Conservation (phyloP, 495 filamentous ascomycete genomes). For the Neurospora pannonica region DNA sequence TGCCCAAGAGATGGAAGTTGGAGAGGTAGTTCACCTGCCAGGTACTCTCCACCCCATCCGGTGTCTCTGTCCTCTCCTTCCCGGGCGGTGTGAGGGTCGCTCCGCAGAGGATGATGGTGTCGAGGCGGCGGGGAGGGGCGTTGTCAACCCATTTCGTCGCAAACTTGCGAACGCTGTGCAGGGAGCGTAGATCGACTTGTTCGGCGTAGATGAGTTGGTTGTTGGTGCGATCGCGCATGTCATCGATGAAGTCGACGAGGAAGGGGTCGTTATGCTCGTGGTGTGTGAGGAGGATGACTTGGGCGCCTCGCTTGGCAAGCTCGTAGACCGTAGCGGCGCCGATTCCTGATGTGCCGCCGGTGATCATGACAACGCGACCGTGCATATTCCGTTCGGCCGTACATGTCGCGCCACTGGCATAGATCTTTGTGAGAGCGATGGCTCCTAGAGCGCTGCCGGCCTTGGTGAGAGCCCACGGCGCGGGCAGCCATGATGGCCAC, state of each 20-base stretch:
- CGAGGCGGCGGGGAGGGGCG: conserved; percentile 77
- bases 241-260: conserved; percentile 83
- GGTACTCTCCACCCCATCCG: conserved; percentile 74
- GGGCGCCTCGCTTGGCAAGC: conserved; percentile 76
- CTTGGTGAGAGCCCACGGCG: conserved; percentile 50
- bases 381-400: conserved; percentile 79
- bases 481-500: conserved; percentile 53
- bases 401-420: conserved; percentile 67
- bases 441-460: conserved; percentile 46
- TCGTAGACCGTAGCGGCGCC: conserved; percentile 64
- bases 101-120: conserved; percentile 85
- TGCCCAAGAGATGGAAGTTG: conserved; percentile 89
- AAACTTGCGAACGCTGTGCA: conserved; percentile 83
- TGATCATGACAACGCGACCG: conserved; percentile 86
- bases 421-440: conserved; percentile 63
- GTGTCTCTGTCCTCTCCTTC: conserved; percentile 42
- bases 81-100: conserved; percentile 61
- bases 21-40: conserved; percentile 94
- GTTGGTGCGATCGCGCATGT: conserved; percentile 65
- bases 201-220: conserved; percentile 94
- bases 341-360: conserved; percentile 90
- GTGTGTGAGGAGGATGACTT: conserved; percentile 82
- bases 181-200: conserved; percentile 77
- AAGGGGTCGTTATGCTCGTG: conserved; percentile 75
- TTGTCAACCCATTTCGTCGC: conserved; percentile 99